Conservation (phyloP, 2,329 filamentous ascomycete species). For the Amylocarpus encephaloides region DNA sequence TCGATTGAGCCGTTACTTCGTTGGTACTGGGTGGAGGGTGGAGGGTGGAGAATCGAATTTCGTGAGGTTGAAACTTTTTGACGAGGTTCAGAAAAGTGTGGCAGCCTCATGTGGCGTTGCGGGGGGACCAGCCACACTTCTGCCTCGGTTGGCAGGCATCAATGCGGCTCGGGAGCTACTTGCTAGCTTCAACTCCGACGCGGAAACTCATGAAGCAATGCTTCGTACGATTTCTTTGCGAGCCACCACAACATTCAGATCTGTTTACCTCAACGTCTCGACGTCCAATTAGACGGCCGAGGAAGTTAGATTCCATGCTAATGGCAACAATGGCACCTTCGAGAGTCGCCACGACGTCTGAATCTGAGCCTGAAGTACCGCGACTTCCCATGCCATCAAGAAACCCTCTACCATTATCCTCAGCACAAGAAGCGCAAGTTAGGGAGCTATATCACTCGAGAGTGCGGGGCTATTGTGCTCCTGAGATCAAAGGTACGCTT, state of each 20-base stretch:
- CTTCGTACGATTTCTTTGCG: neutral
- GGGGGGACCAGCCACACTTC: too few relatives aligned
- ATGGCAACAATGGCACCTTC: constrained; percentile 29
- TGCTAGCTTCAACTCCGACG: neutral
- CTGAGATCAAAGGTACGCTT: constrained; percentile 67
- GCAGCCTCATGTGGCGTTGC: neutral
- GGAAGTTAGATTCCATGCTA: neutral
- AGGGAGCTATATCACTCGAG: constrained; percentile 74
- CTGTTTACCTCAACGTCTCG: neutral
- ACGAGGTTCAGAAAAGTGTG: neutral
- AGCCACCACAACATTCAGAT: neutral
- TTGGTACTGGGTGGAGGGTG: neutral
- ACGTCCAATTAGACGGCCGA: neutral
- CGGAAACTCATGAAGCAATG: constrained; percentile 2
- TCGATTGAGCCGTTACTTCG: neutral
- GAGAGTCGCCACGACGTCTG: constrained; percentile 4
- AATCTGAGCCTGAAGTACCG: constrained; percentile 24
- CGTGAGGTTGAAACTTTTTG: neutral
- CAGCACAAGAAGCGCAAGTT: constrained; percentile 75
- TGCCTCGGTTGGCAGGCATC: too few relatives aligned
- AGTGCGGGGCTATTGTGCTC: constrained; percentile 67
- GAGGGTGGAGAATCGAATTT: neutral
- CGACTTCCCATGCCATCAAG: constrained; percentile 46
- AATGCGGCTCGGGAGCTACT: neutral
- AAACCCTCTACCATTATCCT: constrained; percentile 78